Evolutionary conservation across 2,329 filamentous ascomycete species (phyloP), one percentile per base, ranked within the genome.

Genomic region (Xylariaceae sp.): DNA sequence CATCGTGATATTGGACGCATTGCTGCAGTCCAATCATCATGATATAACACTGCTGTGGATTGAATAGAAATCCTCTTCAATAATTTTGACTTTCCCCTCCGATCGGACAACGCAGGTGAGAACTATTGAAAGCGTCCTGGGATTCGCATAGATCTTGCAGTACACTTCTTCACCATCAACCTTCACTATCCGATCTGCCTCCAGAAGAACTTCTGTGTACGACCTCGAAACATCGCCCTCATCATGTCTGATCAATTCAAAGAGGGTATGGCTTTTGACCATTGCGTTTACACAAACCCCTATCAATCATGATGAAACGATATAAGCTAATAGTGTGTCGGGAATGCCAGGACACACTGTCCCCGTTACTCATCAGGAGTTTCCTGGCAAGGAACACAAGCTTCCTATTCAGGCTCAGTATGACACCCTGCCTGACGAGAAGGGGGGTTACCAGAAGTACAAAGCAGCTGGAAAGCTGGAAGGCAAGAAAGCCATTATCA

Each of bases 401-500:
- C 73, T 90, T 71, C 69, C 71, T 5, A 65, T 75, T 17, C 75
- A 79, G 48, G 84, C 87, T 1, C 72, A 79, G 40, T 81, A 79
- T 49, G 81, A 86, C 48, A 73, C 85, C 51, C 68, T 91, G 2
- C 88, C 88, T 0, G 84, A 81, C 5, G 76, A 80, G 15, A 80
- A 86, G 51, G 85, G 85, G 35, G 81, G 82, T 11, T 83, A 81
- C 58, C 80, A 87, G 60, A 78, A 77, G 42, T 92, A 94, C 72
- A 83, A 84, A 63, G 80, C 86, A 4, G 86, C 88, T 1, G 83
- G 82, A 43, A 95, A 94, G 71, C 80, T 94, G 6, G 69, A 81
- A 60, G 87, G 83, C 54, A 88, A 86, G 68, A 87, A 82, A 51
- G 87, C 88, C 7, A 69, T 94, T 50, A 92, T 94, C 61, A 92